Percentiles rank a stretch among this genome's conserved stretches.
Conservation (phyloP, 75 land plant genomes). For the Ceratopteris richardii region DNA sequence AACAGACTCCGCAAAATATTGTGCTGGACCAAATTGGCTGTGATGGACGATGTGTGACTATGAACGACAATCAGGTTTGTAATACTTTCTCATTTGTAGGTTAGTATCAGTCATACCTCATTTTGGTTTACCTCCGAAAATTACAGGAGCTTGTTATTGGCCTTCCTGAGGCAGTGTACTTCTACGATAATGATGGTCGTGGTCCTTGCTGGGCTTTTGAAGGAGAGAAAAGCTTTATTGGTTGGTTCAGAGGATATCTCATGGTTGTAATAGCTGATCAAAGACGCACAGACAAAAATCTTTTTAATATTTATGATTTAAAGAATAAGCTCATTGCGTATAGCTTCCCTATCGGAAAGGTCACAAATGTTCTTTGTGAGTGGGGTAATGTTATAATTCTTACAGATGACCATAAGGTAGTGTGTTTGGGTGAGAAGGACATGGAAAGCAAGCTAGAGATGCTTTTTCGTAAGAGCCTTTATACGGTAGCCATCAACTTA, state of each 20-base stretch:
- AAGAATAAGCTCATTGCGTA: constrained; percentile 88
- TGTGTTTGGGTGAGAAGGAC: constrained; percentile 83
- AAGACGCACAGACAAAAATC: constrained; percentile 36
- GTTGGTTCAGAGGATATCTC: constrained; percentile 97
- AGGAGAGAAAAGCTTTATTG: constrained; percentile 76
- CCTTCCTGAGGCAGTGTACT: constrained; percentile 88
- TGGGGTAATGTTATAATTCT: constrained; percentile 86
- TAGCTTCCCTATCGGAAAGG: constrained; percentile 64
- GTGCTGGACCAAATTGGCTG: constrained; percentile 81
- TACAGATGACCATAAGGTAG: constrained; percentile 61
- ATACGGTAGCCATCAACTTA: constrained; percentile 91
- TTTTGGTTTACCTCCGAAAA: too few species aligned
- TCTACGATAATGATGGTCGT: constrained; percentile 92
- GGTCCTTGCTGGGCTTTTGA: constrained; percentile 99
- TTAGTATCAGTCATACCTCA: neutral
- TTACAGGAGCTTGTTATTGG: constrained; percentile 88
- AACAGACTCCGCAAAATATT: constrained; percentile 66
- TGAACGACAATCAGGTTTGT: constrained; percentile 82
- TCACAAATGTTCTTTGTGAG: constrained; percentile 83
- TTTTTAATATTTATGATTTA: constrained; percentile 84
- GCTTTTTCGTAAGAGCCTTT: constrained; percentile 90
- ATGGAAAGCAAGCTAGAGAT: constrained; percentile 97
- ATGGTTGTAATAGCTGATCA: constrained; percentile 70
- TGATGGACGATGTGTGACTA: constrained; percentile 53
- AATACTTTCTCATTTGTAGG: too few species aligned